A percentile compares a stretch with the other conserved stretches of the same genome.
Conservation (phyloP, 2,329 filamentous ascomycete species). For the Aureobasidium sp. region DNA sequence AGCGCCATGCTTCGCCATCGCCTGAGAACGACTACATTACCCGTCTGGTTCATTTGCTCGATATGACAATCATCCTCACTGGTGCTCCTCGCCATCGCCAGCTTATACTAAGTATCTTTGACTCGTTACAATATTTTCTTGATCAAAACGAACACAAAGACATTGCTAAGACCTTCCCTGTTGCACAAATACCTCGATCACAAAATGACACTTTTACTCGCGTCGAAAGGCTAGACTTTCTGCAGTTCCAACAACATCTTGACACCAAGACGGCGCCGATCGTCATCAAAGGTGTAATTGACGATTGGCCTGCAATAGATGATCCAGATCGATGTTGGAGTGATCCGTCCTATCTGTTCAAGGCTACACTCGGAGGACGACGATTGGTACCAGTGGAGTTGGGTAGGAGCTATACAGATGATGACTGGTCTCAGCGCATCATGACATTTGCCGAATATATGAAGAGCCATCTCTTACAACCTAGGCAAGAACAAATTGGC, state of each 20-base stretch:
- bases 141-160: background rate
- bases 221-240: constrained; percentile 19
- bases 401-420: constrained; percentile 80
- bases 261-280: constrained; percentile 44
- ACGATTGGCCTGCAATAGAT: constrained; percentile 72
- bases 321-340: constrained; percentile 57
- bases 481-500: constrained; percentile 40
- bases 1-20: constrained; percentile 10
- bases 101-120: constrained; percentile 43
- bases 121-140: constrained; percentile 37
- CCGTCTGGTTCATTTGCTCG: constrained; percentile 58
- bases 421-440: constrained; percentile 75
- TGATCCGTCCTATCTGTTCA: constrained; percentile 65
- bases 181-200: background rate
- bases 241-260: constrained; percentile 27
- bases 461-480: constrained; percentile 47
- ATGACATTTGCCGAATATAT: constrained; percentile 70
- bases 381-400: constrained; percentile 76
- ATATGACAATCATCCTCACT: constrained; percentile 69
- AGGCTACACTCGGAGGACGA: constrained; percentile 65
- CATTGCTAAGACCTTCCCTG: background rate
- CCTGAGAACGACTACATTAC: constrained; percentile 42
- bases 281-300: constrained; percentile 59
- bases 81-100: constrained; percentile 54
- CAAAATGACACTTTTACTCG: constrained; percentile 6